These are phyloP conservation scores for Russula earlei DNA, from an alignment of 768 basidiomycete genomes.

Conservation along the genomic window DNA sequence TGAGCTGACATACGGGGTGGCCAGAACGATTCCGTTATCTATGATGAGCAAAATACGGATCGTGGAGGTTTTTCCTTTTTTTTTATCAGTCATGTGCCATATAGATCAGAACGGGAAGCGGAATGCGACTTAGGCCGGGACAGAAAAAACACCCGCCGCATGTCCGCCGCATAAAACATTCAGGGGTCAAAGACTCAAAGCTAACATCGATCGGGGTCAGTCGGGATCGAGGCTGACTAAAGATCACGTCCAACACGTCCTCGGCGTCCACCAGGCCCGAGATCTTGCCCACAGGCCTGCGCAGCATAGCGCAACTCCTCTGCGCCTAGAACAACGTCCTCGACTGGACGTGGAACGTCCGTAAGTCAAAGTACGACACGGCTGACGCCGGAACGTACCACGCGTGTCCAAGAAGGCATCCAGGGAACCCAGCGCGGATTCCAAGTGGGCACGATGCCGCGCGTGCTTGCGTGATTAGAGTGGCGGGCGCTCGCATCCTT, in stretches of 20 bases:
- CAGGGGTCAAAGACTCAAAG: no score
- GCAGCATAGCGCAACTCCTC: conserved; percentile 86
- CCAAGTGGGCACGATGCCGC: conserved; percentile 70
- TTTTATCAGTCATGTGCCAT: background rate
- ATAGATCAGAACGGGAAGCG: background rate
- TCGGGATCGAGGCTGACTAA: conserved; percentile 37
- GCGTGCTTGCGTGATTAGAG: conserved; percentile 72
- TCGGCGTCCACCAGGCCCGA: conserved; percentile 74
- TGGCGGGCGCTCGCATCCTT: conserved; percentile 33
- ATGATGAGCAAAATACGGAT: background rate
- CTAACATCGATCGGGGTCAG: no score
- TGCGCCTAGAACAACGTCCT: conserved; percentile 74
- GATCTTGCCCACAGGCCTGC: conserved; percentile 73
- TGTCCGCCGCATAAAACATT: background rate
- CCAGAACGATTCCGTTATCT: conserved; percentile 6
- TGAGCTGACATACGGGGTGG: background rate
- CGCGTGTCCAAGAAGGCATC: conserved; percentile 48
- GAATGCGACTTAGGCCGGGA: background rate
- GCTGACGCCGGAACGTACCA: conserved; percentile 23
- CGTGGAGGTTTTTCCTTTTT: no score
- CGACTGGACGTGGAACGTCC: conserved; percentile 28
- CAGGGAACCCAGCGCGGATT: conserved; percentile 51
- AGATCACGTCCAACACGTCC: conserved; percentile 74
- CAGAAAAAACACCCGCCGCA: background rate
- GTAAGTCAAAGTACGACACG: background rate